phyloP scores from a whole-genome alignment of 2,329 filamentous ascomycete genomes.

The Pseudonectria foliicola region DNA sequence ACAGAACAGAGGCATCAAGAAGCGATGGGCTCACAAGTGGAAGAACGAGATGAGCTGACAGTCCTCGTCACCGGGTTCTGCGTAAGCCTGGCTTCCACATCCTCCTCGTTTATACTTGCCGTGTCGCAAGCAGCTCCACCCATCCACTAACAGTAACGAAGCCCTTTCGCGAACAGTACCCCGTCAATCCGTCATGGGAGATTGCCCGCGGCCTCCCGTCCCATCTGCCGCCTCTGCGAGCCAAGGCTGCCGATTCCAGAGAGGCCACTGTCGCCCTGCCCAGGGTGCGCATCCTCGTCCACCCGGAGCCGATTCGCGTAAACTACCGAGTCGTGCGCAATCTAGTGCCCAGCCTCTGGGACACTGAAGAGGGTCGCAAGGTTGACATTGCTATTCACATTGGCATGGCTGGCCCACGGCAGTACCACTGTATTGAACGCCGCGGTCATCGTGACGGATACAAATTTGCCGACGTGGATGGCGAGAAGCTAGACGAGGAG shows the following conservation, averaged over 20 bases:
- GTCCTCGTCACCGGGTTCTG: slow-evolving; percentile 57
- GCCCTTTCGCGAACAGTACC: slow-evolving; percentile 69
- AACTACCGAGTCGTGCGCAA: slow-evolving; percentile 60
- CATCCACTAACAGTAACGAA: slow-evolving; percentile 26
- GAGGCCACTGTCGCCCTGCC: slow-evolving; percentile 25
- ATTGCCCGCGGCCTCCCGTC: slow-evolving; percentile 64
- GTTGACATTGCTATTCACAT: slow-evolving; percentile 70
- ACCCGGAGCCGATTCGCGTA: slow-evolving; percentile 62
- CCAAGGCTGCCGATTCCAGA: slow-evolving; percentile 31
- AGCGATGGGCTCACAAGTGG: slow-evolving; percentile 29
- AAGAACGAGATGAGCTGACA: slow-evolving; percentile 42
- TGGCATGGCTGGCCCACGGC: slow-evolving; percentile 63
- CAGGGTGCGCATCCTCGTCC: slow-evolving; percentile 55
- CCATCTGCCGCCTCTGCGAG: slow-evolving; percentile 47
- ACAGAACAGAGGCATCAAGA: too few species aligned
- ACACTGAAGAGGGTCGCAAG: slow-evolving; percentile 27
- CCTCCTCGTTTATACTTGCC: neutral
- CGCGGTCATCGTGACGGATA: slow-evolving; percentile 68
- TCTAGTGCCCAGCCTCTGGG: slow-evolving; percentile 58
- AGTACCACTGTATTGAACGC: slow-evolving; percentile 64
- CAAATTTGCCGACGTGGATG: slow-evolving; percentile 62
- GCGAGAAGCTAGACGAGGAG: slow-evolving; percentile 47
- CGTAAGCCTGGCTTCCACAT: slow-evolving; percentile 32
- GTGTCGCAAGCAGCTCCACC: neutral
- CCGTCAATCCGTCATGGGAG: slow-evolving; percentile 73